Evolutionary conservation across 2,329 filamentous ascomycete species (phyloP), one percentile per base, ranked within the genome.

Genomic region (Chlorencoelia australis): DNA sequence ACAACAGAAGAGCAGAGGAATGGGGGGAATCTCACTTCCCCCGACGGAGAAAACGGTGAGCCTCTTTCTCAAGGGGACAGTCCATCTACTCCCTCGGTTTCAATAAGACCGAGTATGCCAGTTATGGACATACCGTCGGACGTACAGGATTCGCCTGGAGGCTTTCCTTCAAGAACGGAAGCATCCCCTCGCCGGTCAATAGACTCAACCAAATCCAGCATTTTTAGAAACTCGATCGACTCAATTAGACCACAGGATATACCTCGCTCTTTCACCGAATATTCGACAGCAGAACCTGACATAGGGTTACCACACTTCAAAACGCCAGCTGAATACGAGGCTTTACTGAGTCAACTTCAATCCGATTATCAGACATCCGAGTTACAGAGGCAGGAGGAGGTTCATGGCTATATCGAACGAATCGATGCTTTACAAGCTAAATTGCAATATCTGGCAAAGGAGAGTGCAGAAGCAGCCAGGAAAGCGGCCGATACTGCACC

Each of bases 401-500:
- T 87, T 26, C 78, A 91, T 51, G 72, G 71, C 32, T 85, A 94
- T 44, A 71, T 89, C 5, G 91, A 98, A 60, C 78, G 82, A 22
- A 91, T 95, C 37, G 91, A 98, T 63, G 82, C 88, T 4, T 64
- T 98, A 2, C 85, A 96, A 57, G 77, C 86, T 5, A 96, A 98
- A 55, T 64, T 98, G 18, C 81, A 88, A 47, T 95, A 93, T 53
- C 65, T 98, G 9, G 79, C 88, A 2, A 81, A 81, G 43, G 82
- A 88, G 53, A 79, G 83, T 9, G 75, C 82, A 0, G 80, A 88
- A 20, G 69, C 79, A 1, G 85, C 91, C 1, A 81, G 79, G 52
- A 74, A 76, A 47, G 71, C 77, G 5, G 77, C 75, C 2, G 63
- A 69, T n/a, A 64, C 69, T 16, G 75, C 81, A 1, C 64, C 72